Conservation (phyloP, 192 early-diverging fungal species). For the Backusella luteola region DNA sequence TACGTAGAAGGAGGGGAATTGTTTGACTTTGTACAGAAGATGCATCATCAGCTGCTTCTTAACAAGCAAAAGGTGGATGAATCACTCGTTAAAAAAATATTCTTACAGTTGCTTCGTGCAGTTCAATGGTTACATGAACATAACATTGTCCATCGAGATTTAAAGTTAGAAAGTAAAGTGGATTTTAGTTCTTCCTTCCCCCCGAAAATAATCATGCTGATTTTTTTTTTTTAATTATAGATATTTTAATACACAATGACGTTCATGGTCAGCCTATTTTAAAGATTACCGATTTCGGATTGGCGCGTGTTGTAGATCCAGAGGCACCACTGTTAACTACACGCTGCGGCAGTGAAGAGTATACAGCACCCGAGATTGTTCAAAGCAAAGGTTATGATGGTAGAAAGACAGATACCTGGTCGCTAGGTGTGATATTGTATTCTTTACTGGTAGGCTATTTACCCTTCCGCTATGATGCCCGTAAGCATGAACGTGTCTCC, state of each 20-base stretch:
- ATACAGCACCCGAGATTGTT: constrained; percentile 75
- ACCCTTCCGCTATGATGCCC: constrained; percentile 71
- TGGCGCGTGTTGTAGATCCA: constrained; percentile 51
- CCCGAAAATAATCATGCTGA: neutral
- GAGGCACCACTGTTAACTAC: constrained; percentile 44
- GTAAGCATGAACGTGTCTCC: constrained; percentile 43
- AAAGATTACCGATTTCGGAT: constrained; percentile 69
- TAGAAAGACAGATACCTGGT: constrained; percentile 75
- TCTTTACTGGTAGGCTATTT: constrained; percentile 70
- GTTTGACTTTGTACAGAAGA: constrained; percentile 63
- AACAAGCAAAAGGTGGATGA: constrained; percentile 42
- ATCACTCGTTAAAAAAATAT: constrained; percentile 47
- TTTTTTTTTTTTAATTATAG: neutral
- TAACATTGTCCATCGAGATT: constrained; percentile 64
- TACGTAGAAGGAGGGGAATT: constrained; percentile 72
- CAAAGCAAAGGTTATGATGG: constrained; percentile 62
- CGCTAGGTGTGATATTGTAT: constrained; percentile 76
- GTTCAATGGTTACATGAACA: constrained; percentile 63
- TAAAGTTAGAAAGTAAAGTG: constrained; percentile 64
- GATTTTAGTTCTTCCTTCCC: neutral
- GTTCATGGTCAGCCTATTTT: constrained; percentile 30
- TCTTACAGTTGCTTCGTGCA: constrained; percentile 52
- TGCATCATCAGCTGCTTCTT: constrained; percentile 28
- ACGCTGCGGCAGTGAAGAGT: constrained; percentile 75
- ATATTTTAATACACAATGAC: constrained; percentile 39